Evolutionary conservation across 805 yeast genomes (phyloP), one percentile per base, ranked within the genome.

Genomic region (Teunomyces atbi): DNA sequence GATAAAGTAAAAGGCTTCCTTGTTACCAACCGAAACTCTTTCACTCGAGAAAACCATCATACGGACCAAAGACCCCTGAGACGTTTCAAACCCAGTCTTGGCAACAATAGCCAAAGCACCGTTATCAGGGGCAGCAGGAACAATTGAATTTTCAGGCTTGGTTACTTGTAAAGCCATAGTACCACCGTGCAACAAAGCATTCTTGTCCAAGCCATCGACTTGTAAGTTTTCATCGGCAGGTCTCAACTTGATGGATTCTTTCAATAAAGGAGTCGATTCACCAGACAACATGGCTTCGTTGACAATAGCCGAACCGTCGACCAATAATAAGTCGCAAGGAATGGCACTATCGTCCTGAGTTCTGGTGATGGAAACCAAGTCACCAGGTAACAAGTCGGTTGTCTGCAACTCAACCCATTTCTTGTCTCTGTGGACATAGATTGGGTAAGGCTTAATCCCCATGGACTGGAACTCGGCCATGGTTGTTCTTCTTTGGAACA

Each of bases 231-330:
- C 96, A 15, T 76, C 68, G 27, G 74, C 69, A 21, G 96, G 95
- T 69, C 99, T 87, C 56, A 88, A 79, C 53, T 81, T 82, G 53
- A 91, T 81, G 2, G 96, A 87, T 68, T 94, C 99, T 62, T 94
- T 94, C 62, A 94, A 81, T 56, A 94, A 74, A 5, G 99, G 99
- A 37, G 99, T 94, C 5, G 97, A 90, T 72, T 94, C 99, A 65
- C 99, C 99, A 4, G 97, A 89, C 46, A 94, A 82, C 99, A 94
- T 94, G 19, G 99, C 99, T 76, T 94, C 99, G 63, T 94, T 94
- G 39, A 94, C 96, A 61, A 94, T 94, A 54, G 96, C 94, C 15
- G 96, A 78, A 44, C 99, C 99, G 58, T 85, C 91, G 43, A 89
- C 66, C 39, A 94, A 74, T 30, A 94, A 68, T 68, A 94, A 69